Base-by-base conservation (phyloP, 1,284 basidiomycete species). In the Dichomitus squalens region DNA sequence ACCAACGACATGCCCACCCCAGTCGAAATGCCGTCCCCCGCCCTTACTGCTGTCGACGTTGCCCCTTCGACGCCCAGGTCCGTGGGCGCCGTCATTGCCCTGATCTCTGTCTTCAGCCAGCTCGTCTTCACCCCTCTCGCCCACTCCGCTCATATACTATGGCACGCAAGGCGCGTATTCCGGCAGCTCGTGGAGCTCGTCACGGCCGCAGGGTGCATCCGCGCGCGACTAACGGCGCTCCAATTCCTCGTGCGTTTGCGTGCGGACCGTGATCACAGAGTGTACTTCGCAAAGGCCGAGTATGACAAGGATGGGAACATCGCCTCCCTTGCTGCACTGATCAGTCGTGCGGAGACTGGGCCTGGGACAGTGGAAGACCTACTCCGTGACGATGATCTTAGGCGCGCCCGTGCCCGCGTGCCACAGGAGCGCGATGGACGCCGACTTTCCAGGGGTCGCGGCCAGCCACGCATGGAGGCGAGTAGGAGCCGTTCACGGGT, bases 201-300 rank as follows among this genome's bases (percentile, higher is more conserved):
- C 20, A 64, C 72, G 0, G 71, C 75, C 14, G 79, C 81, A 1
- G 79, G 75, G 60, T 90, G 88, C 29, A 73, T 83, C 0, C 78
- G 82, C 18, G 88, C 91, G 0, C 80, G 93, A 23, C 72, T 98
- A 16, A 78, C 85, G 2, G 83, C 91, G 2, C 76, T 99, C 8
- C 93, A 96, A 68, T 97, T 96, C 80, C 72, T 97, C 57, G 86
- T 96, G 76, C 88, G 95, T 11, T 77, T 99, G 21, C 83, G 97
- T 49, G 95, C 93, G 1, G 96, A 98, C 70, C 86, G 93, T 3
- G 91, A 95, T 66, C 97, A 99, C 71, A 83, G 90, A 14, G 73
- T 99, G 38, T 97, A 91, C 71, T 88, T 92, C 50, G 77, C 77
- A 8, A 73, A 78, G 49, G 65, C 70, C 16, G 75, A 73, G 29